Conservation (phyloP, 306 rosid species). For the Alnus glutinosa region DNA sequence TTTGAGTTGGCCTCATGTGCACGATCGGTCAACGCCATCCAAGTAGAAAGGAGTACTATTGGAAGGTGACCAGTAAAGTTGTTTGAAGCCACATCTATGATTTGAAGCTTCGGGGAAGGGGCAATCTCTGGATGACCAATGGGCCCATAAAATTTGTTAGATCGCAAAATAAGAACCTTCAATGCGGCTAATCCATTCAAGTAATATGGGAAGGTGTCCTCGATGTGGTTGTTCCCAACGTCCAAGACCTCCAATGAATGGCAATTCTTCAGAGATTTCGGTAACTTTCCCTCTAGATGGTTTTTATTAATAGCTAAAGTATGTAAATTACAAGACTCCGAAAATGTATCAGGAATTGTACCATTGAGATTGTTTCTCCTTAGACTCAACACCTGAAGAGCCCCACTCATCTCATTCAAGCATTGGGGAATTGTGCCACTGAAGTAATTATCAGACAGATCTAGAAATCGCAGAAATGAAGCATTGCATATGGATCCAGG, state of each 20-base stretch:
- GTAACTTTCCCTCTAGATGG: neutral
- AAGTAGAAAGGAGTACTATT: constrained; percentile 20
- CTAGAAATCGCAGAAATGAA: constrained; percentile 29
- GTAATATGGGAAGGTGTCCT: no score
- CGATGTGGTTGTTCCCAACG: no score
- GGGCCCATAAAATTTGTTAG: constrained; percentile 35
- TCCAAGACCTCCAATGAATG: constrained; percentile 15
- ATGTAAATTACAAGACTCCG: constrained; percentile 7
- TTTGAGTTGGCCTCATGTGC: neutral
- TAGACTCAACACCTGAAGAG: constrained; percentile 23
- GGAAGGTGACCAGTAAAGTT: constrained; percentile 17
- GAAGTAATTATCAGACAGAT: constrained; percentile 31
- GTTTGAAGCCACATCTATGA: neutral
- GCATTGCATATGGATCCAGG: constrained; percentile 39
- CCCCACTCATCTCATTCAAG: neutral
- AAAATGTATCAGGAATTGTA: constrained; percentile 22
- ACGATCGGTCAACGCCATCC: constrained; percentile 43
- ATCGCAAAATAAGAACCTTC: constrained; percentile 44
- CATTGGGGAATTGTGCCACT: constrained; percentile 39
- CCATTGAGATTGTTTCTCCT: constrained; percentile 25
- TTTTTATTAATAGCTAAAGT: constrained; percentile 36
- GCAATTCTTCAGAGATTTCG: no score
- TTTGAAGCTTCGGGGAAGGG: neutral
- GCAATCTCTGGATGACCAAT: neutral
- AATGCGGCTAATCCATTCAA: constrained; percentile 24